These are phyloP conservation scores for Candida sanyiensis DNA, from an alignment of 805 yeast species.

Conservation along the genomic window DNA sequence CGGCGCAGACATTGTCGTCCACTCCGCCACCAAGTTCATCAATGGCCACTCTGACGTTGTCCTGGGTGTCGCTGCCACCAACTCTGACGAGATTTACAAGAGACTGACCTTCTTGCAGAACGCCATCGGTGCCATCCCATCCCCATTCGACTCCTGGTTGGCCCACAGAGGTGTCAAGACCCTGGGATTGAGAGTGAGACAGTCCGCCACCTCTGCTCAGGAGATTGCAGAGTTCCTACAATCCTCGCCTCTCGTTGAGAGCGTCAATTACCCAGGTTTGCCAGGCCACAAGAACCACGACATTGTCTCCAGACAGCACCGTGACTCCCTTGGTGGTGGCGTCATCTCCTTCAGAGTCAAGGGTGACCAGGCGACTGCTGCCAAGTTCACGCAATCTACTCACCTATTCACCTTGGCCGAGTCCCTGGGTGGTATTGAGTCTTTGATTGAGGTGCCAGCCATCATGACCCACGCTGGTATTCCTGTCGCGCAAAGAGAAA, in stretches of 20 bases:
- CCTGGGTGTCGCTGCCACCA: slow-evolving; percentile 76
- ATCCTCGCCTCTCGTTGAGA: slow-evolving; percentile 44
- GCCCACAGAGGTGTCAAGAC: slow-evolving; percentile 91
- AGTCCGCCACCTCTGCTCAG: slow-evolving; percentile 60
- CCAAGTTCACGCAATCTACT: slow-evolving; percentile 66
- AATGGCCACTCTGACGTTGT: slow-evolving; percentile 93
- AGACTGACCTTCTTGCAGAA: slow-evolving; percentile 73
- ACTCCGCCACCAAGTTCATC: slow-evolving; percentile 85
- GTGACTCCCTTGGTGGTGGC: slow-evolving; percentile 85
- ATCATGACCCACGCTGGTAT: slow-evolving; percentile 91
- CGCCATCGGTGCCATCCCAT: slow-evolving; percentile 84
- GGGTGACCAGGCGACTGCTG: slow-evolving; percentile 76
- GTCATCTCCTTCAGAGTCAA: slow-evolving; percentile 82
- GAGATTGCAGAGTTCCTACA: slow-evolving; percentile 62
- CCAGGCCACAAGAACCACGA: slow-evolving; percentile 55
- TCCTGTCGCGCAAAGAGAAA: slow-evolving; percentile 71
- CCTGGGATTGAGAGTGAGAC: slow-evolving; percentile 70
- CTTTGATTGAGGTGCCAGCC: slow-evolving; percentile 82
- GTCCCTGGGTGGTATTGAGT: slow-evolving; percentile 87
- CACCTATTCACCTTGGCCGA: slow-evolving; percentile 81
- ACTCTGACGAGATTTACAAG: slow-evolving; percentile 52
- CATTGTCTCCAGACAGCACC: slow-evolving; percentile 68
- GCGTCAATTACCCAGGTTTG: slow-evolving; percentile 83
- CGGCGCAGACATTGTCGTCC: slow-evolving; percentile 86
- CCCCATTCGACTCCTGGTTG: slow-evolving; percentile 88